Base-by-base conservation (phyloP, 768 basidiomycete genomes). In the Tylopilus subfusipes region DNA sequence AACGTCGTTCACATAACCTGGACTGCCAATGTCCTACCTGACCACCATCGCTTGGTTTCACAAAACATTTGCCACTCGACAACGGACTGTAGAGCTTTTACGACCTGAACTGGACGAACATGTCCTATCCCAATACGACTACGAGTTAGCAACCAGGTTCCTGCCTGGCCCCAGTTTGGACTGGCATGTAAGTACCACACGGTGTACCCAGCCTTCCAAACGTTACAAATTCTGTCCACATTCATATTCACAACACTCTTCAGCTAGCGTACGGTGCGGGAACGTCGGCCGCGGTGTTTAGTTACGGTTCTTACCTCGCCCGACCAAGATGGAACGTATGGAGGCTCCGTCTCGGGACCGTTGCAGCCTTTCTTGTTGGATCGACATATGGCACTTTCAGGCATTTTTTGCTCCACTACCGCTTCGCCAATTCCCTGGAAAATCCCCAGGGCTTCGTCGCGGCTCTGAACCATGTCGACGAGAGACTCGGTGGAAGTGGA, bases 81-180 rank as follows among this genome's bases (percentile, higher is more conserved):
- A 70, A 49, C 63, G 59, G n/a, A 60, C 69, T 0, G 51, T 53
- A 43, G 71, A 71, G 42, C 69, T 72, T 42, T 46, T 71, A 27
- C 63, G 58, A 5, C 69, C 69, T 11, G 69, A 71, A 42, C 50
- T 72, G 14, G 71, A 71, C 29, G 68, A 60, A 16, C 57, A 55
- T 4, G 51, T 66, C 25, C 44, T 71, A 18, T 60, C 69, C 19
- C 63, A 60, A 19, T 77, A 75, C 50, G 86, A 88, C 73, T 86
- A 79, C 65, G 75, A 85, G 0, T 66, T 78, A 12, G 80, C 84
- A 5, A 63, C 74, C 53, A 64, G 64, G 25, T 88, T 86, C 72
- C 68, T 84, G 25, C 78, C 84, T 34, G 77, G 76, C 36, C 60
- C 64, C 72, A 59, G 79, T 72, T 66, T 74, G 30, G 74, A 79